Conservation (phyloP, 2,329 filamentous ascomycete genomes). For the Curvularia spicifera region DNA sequence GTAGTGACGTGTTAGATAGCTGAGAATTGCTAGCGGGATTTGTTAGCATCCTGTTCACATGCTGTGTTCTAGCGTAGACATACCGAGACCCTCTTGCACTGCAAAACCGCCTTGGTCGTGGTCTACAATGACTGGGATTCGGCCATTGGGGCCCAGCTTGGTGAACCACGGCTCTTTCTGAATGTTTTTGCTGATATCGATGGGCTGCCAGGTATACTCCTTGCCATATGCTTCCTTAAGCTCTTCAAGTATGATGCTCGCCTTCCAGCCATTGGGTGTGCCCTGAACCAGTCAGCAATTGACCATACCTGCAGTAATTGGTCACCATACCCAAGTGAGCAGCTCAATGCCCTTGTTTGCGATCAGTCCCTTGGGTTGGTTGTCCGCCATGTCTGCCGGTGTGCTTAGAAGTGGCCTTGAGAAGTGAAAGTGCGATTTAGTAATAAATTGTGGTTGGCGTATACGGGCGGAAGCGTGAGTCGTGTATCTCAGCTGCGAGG, state of each 20-base stretch:
- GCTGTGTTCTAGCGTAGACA: constrained; percentile 7
- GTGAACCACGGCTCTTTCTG: constrained; percentile 73
- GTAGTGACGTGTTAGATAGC: constrained; percentile 55
- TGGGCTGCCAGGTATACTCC: constrained; percentile 64
- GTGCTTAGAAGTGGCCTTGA: constrained; percentile 24
- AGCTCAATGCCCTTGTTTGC: constrained; percentile 70
- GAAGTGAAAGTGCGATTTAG: constrained; percentile 29
- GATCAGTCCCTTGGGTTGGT: constrained; percentile 62
- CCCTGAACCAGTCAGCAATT: constrained; percentile 27
- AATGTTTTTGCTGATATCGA: constrained; percentile 66
- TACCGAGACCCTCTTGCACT: constrained; percentile 54
- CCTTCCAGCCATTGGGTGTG: constrained; percentile 61
- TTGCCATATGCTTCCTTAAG: constrained; percentile 68
- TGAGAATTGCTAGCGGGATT: constrained; percentile 47
- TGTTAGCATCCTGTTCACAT: not conserved
- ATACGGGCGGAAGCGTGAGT: constrained; percentile 20
- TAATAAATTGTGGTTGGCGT: constrained; percentile 17
- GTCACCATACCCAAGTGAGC: constrained; percentile 56
- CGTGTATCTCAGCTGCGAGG: constrained; percentile 23
- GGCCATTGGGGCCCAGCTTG: constrained; percentile 67
- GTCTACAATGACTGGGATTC: constrained; percentile 70
- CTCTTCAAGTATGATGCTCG: constrained; percentile 68
- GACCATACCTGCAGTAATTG: not conserved
- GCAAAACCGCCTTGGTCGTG: constrained; percentile 66
- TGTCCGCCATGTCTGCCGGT: constrained; percentile 36